These are phyloP conservation scores for Nannochloris sp. DNA, from an alignment of 139 green algal genomes.

Conservation along the genomic window DNA sequence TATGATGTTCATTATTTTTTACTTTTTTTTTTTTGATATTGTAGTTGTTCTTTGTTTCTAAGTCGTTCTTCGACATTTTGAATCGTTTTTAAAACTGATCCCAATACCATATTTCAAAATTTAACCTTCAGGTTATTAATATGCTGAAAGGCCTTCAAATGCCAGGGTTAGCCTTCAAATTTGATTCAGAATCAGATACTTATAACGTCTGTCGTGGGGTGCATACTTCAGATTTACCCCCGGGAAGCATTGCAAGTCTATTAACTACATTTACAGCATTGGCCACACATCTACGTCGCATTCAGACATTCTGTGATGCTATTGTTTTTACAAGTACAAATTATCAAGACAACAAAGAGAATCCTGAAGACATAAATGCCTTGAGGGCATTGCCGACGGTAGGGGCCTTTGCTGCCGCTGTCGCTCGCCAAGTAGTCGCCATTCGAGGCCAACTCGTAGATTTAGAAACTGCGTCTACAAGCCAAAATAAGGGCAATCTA, in stretches of 20 bases:
- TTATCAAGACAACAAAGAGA: too few relatives aligned
- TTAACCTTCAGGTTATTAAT: constrained; percentile 15
- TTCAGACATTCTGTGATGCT: constrained; percentile 9
- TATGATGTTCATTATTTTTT: not conserved
- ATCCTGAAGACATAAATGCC: not conserved
- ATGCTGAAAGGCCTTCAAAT: constrained; percentile 16
- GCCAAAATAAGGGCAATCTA: not conserved
- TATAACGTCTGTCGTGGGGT: constrained; percentile 1
- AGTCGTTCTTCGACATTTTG: not conserved
- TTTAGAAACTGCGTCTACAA: constrained; percentile 4
- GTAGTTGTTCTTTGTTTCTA: not conserved
- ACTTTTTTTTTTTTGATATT: not conserved
- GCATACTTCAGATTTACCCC: constrained; percentile 5
- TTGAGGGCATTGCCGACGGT: constrained; percentile 14
- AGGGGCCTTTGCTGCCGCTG: constrained; percentile 24
- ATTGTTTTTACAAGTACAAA: too few relatives aligned
- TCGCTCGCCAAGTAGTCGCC: constrained; percentile 9
- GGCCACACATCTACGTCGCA: not conserved
- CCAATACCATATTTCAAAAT: not conserved
- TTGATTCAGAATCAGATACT: not conserved
- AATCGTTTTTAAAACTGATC: too few relatives aligned
- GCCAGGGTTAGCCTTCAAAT: constrained; percentile 11
- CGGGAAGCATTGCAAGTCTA: not conserved
- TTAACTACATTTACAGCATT: constrained; percentile 1
- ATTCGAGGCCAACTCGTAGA: constrained; percentile 20